Base-by-base conservation (phyloP, 345 rosid genomes). In the Raphanus sativus region DNA sequence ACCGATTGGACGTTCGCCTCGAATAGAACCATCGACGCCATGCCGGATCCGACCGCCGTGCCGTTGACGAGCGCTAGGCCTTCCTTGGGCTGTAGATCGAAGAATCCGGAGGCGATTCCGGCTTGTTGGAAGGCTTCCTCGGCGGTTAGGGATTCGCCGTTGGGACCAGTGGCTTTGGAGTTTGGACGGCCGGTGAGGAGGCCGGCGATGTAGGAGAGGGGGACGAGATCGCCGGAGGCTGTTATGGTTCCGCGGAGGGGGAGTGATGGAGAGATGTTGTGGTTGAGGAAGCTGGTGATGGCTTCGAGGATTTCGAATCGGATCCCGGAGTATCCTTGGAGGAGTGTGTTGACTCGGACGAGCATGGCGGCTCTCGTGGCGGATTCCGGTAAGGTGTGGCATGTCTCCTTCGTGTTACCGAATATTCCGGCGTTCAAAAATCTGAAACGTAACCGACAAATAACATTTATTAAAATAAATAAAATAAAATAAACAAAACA, bases 361-460 rank as follows among this genome's bases (percentile, higher is more conserved):
- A 90, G 82, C 96, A 90, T 90, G 2, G 91, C 88, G 1, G 93
- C 96, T 77, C 91, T 83, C 4, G 93, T 87, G 21, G 90, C 86
- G 3, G 91, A 52, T 33, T 79, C 81, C 42, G 91, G 85, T 70
- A 90, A 69, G 21, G 86, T 81, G 76, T 90, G 96, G 74, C 86
- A 63, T 0, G 90, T 73, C 42, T 89, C 90, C 0, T 84, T 83
- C 24, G 90, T 89, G 34, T 71, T 83, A 0, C 93, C 90, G 50
- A 89, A 90, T n/a, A 90, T 62, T 12, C 91, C 96, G 62, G 91
- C 88, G 74, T 90, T 90, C 81, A 90, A 68, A 77, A 89, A 90
- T 70, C 93, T 90, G 75, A 0, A 29, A 61, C 11, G 9, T 0
- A 87, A 61, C 15, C 5, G 62, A 55, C 24, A 52, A 48, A 62